These are phyloP conservation scores for Graphiopsis chlorocephala DNA, from an alignment of 2,329 filamentous ascomycete genomes.

Conservation along the genomic window DNA sequence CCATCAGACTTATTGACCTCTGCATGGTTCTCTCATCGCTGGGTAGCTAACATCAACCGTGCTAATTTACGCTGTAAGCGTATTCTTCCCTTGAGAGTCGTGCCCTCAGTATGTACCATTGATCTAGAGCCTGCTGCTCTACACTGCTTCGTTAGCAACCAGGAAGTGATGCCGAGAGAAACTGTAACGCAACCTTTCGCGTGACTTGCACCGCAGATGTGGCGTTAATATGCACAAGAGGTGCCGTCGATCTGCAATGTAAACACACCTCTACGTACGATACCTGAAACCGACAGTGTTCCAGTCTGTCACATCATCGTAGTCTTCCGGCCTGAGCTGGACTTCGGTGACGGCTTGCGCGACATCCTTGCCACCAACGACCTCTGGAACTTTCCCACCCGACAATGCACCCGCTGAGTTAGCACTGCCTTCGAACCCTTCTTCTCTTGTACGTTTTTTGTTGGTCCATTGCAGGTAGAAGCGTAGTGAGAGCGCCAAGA, in stretches of 20 bases:
- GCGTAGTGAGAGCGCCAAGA: constrained; percentile 46
- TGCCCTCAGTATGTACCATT: neutral
- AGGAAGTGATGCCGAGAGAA: neutral
- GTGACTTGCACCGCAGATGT: neutral
- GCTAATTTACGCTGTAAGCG: too few relatives aligned
- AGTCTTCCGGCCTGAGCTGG: constrained; percentile 26
- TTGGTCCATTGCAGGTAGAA: constrained; percentile 51
- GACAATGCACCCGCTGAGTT: constrained; percentile 39
- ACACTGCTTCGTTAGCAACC: neutral
- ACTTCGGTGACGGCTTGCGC: neutral
- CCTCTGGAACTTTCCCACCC: neutral
- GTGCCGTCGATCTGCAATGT: neutral
- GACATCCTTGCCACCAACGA: neutral
- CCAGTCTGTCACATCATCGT: constrained; percentile 61
- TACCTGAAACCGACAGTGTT: constrained; percentile 60
- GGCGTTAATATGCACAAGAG: neutral
- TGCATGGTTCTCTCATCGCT: neutral
- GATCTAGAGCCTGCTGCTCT: neutral
- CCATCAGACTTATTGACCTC: neutral
- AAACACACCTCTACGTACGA: constrained; percentile 40
- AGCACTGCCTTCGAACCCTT: neutral
- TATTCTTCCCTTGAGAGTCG: too few relatives aligned
- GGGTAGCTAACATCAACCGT: neutral
- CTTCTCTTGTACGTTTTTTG: constrained; percentile 29
- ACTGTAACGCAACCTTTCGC: neutral